phyloP scores from a whole-genome alignment of 108 stramenopile species.

The Nannochloropsis oceanica region DNA sequence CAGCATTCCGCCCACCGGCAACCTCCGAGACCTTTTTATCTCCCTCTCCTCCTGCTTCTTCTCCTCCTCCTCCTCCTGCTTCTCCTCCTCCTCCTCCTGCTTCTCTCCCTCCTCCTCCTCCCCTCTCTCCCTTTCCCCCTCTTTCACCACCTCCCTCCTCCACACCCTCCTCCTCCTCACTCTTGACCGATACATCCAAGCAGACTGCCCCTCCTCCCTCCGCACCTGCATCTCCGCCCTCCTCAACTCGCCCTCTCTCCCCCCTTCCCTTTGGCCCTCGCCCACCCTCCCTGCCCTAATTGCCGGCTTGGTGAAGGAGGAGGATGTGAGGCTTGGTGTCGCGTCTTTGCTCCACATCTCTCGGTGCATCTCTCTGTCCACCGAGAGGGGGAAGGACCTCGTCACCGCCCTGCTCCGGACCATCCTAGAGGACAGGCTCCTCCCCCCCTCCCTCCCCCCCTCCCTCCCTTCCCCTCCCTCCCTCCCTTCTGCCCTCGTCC shows the following conservation, averaged over 20 bases:
- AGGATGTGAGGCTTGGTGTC: neutral
- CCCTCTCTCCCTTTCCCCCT: neutral
- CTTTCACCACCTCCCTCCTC: neutral
- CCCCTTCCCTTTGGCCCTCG: neutral
- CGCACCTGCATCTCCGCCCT: neutral
- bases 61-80: neutral
- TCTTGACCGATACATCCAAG: neutral
- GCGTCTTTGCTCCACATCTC: neutral
- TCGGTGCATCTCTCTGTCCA: neutral
- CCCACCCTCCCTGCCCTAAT: neutral
- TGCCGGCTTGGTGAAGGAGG: neutral
- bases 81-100: neutral
- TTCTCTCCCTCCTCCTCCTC: neutral
- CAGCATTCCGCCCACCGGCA: neutral
- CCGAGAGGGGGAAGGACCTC: neutral
- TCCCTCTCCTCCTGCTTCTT: neutral
- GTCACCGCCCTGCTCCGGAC: neutral
- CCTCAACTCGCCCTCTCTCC: neutral
- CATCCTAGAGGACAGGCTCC: neutral
- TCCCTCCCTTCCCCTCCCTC: neutral
- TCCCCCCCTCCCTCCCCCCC: neutral
- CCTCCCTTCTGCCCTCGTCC: neutral
- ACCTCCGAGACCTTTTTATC: neutral
- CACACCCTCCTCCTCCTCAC: neutral
- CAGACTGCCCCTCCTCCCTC: neutral